Evolutionary conservation across 805 yeast genomes (phyloP), one percentile per base, ranked within the genome.

Genomic region (Cyberlindnera sargentensis): DNA sequence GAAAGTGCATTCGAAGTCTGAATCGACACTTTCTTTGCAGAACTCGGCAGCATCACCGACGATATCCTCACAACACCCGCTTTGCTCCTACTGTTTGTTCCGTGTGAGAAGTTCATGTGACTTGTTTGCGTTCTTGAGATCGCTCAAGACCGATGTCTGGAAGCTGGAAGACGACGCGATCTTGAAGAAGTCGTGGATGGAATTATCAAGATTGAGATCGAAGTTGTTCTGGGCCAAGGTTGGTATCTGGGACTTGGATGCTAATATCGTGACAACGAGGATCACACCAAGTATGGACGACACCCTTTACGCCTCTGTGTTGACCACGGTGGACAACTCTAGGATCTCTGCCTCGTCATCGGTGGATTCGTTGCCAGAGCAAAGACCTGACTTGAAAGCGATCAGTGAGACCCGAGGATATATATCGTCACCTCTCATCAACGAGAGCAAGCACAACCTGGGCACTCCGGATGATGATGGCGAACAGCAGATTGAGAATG

Each of bases 71-170:
- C 68, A 65, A 39, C 83, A 83, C 56, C 84, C 95, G 11, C 68
- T 90, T 31, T 91, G 97, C 60, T 81, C 82, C 47, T 81, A 79
- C 53, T 91, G 98, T 64, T 71, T 93, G 37, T 70, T 80, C 42
- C 81, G 87, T 56, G 71, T 89, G 40, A 76, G 98, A 55, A 79
- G 85, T 45, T 76, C 84, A 2, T 87, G 96, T 62, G 96, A 90
- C 46, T 74, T 87, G 47, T 78, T 87, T 57, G 84, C 89, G 34
- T 82, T 83, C 52, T 62, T 91, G 50, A 73, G 95, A 53, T 71
- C 82, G 26, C 65, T 90, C 34, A 70, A 73, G 46, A 66, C 62
- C 3, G 67, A 71, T 39, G 69, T 82, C 8, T 83, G 87, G 76
- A 76, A 79, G 57, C 60, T 82, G 36, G 74, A 72, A 37, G 66